These are phyloP conservation scores for Fusarium annulatum DNA, from an alignment of 2,329 filamentous ascomycete genomes.

Conservation along the genomic window DNA sequence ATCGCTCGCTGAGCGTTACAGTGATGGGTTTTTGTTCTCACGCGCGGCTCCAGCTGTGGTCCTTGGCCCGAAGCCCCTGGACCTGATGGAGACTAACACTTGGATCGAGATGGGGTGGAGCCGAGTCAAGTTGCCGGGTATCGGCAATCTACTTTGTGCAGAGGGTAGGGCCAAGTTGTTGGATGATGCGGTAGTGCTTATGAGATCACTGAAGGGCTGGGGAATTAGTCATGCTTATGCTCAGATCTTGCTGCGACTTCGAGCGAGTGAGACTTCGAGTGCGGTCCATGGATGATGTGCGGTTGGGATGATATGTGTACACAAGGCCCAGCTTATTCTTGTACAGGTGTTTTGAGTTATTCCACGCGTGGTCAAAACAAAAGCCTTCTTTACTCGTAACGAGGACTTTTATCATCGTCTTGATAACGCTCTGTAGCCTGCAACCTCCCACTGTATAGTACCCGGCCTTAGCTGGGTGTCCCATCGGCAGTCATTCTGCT, in stretches of 20 bases:
- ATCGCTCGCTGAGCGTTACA: not conserved
- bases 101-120: slow-evolving; percentile 8
- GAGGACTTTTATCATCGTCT: too few relatives aligned
- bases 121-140: slow-evolving; percentile 1
- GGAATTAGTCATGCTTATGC: slow-evolving; percentile 1
- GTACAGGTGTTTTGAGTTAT: too few relatives aligned
- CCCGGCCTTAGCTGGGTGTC: too few relatives aligned
- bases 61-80: slow-evolving; percentile 3
- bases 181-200: slow-evolving; percentile 4
- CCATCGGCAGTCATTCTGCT: too few relatives aligned
- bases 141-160: slow-evolving; percentile 1
- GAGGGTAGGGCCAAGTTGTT: not conserved
- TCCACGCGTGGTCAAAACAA: too few relatives aligned
- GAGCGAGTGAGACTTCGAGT: not conserved
- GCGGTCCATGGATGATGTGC: not conserved
- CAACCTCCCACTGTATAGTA: too few relatives aligned
- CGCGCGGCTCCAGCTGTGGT: not conserved
- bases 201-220: slow-evolving; percentile 7
- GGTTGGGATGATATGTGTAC: not conserved
- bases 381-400: too few relatives aligned
- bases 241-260: not conserved
- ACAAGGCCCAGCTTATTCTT: too few relatives aligned
- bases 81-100: not conserved
- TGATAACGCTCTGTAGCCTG: too few relatives aligned
- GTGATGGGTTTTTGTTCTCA: not conserved